Conservation (phyloP, 257 asterid genomes). For the Solanum pinnatisectum region DNA sequence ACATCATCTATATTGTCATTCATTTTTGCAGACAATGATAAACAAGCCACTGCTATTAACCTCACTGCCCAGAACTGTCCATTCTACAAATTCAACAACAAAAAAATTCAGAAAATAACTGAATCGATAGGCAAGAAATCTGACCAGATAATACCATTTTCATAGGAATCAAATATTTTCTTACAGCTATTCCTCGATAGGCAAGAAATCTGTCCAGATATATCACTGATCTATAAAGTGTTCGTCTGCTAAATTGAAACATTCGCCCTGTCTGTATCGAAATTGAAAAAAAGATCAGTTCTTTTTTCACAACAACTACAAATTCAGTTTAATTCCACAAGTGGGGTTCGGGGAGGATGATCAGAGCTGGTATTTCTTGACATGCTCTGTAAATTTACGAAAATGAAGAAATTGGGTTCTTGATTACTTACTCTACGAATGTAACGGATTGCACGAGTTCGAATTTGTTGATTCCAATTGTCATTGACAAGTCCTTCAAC, state of each 20-base stretch:
- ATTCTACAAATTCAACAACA: not conserved
- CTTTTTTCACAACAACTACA: not conserved
- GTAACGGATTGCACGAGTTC: conserved; percentile 44
- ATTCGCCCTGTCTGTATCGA: conserved; percentile 25
- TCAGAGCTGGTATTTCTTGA: not conserved
- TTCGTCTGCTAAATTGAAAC: conserved; percentile 36
- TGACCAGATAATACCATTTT: not conserved
- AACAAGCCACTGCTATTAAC: conserved; percentile 40
- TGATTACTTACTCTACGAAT: conserved; percentile 20
- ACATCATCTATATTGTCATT: conserved; percentile 21
- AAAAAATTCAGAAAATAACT: not conserved
- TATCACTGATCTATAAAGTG: conserved; percentile 39
- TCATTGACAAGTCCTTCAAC: not conserved
- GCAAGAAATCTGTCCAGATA: conserved; percentile 54
- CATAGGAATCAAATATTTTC: not conserved
- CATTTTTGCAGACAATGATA: conserved; percentile 64
- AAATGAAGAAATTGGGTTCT: not conserved
- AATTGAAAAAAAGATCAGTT: not conserved
- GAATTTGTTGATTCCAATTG: conserved; percentile 28
- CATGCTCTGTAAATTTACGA: conserved; percentile 13
- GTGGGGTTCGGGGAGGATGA: not conserved
- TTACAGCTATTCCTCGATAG: conserved; percentile 36
- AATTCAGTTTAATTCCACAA: not conserved
- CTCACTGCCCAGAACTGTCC: conserved; percentile 31
- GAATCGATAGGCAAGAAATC: not conserved